These are phyloP conservation scores for Auriculariales sp. DNA, from an alignment of 768 basidiomycete species.

Conservation along the genomic window DNA sequence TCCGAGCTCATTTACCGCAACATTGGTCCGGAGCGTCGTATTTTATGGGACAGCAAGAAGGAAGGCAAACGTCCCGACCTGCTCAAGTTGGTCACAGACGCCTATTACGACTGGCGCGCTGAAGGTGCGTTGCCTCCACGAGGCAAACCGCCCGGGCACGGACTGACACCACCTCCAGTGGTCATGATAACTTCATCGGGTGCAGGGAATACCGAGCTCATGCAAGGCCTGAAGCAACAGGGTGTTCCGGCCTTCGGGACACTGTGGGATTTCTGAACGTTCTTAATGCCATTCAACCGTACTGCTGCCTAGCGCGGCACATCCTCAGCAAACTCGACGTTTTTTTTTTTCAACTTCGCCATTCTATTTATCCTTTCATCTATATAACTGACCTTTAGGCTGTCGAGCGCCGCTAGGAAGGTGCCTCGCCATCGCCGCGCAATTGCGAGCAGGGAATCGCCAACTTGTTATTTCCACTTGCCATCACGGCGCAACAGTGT, in stretches of 20 bases:
- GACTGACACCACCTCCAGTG: conserved; percentile 11
- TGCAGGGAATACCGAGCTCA: conserved; percentile 26
- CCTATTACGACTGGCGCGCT: conserved; percentile 21
- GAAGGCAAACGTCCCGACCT: conserved; percentile 24
- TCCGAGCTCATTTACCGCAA: conserved; percentile 23
- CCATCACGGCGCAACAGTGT: too few relatives aligned
- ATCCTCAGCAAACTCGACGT: too few relatives aligned
- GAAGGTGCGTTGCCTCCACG: conserved; percentile 12
- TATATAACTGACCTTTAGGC: too few relatives aligned
- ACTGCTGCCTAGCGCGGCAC: too few relatives aligned
- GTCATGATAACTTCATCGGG: conserved; percentile 30
- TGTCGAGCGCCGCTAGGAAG: too few relatives aligned
- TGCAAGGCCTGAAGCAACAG: conserved; percentile 16
- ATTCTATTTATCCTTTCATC: too few relatives aligned
- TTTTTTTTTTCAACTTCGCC: too few relatives aligned
- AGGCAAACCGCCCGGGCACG: background rate
- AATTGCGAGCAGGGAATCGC: too few relatives aligned
- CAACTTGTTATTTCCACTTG: too few relatives aligned
- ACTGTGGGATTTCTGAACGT: conserved; percentile 25
- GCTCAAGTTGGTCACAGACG: conserved; percentile 22
- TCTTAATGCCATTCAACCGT: too few relatives aligned
- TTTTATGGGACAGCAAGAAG: conserved; percentile 28
- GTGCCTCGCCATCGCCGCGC: too few relatives aligned
- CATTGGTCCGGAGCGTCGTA: conserved; percentile 22
- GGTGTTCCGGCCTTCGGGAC: conserved; percentile 13